phyloP scores from a whole-genome alignment of 2,329 filamentous ascomycete genomes.

The Tympanopsis confertula region DNA sequence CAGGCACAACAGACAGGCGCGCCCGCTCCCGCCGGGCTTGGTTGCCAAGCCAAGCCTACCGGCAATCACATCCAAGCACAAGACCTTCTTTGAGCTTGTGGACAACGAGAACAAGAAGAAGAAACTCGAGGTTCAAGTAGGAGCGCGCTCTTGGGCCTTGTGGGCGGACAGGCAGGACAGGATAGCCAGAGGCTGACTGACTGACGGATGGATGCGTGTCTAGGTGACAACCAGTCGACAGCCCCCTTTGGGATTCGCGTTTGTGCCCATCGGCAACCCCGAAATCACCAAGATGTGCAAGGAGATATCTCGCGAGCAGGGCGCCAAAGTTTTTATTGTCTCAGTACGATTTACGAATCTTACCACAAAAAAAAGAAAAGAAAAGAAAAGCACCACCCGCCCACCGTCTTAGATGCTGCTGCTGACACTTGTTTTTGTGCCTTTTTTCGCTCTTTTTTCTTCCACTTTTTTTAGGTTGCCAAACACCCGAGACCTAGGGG shows the following conservation, averaged over 20 bases:
- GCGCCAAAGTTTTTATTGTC: conserved; percentile 56
- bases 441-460: conserved; percentile 2
- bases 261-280: conserved; percentile 51
- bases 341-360: conserved; percentile 32
- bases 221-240: conserved; percentile 38
- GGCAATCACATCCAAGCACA: conserved; percentile 39
- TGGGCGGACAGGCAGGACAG: conserved; percentile 1
- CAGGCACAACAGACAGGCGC: background rate
- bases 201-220: conserved; percentile 3
- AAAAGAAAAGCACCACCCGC: too few species aligned
- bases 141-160: conserved; percentile 4
- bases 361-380: conserved; percentile 1
- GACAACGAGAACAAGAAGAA: conserved; percentile 54
- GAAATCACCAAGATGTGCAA: conserved; percentile 49
- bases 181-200: conserved; percentile 8
- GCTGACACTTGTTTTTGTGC: conserved; percentile 7
- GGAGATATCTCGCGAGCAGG: conserved; percentile 49
- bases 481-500: conserved; percentile 10
- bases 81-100: conserved; percentile 51
- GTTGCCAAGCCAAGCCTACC: too few species aligned
- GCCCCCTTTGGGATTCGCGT: conserved; percentile 50
- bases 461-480: conserved; percentile 19
- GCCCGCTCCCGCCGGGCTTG: background rate
- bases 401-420: too few species aligned
- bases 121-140: conserved; percentile 51